These are phyloP conservation scores for Saraca asoca DNA, from an alignment of 331 rosid genomes.

Conservation along the genomic window DNA sequence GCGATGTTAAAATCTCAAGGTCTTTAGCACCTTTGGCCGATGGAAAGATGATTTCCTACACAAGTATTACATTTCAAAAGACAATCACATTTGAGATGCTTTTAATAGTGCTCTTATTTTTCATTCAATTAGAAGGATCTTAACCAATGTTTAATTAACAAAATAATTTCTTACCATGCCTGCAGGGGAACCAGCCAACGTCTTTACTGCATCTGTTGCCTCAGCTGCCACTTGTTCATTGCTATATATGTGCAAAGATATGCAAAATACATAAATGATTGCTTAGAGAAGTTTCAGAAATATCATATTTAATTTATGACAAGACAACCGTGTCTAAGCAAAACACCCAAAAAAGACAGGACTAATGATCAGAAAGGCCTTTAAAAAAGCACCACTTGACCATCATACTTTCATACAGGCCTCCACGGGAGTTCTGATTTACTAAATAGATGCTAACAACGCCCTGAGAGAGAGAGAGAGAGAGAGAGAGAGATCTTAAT, in stretches of 20 bases:
- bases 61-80: slow-evolving; percentile 25
- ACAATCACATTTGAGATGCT: slow-evolving; percentile 16
- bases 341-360: neutral
- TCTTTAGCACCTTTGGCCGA: slow-evolving; percentile 57
- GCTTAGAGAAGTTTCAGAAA: slow-evolving; percentile 14
- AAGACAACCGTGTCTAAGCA: slow-evolving; percentile 14
- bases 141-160: slow-evolving; percentile 16
- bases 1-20: slow-evolving; percentile 58
- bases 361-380: slow-evolving; percentile 14
- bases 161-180: slow-evolving; percentile 63
- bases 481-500: no score
- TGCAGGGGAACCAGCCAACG: slow-evolving; percentile 63
- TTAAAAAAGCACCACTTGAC: slow-evolving; percentile 4
- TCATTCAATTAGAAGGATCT: slow-evolving; percentile 27
- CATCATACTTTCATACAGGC: neutral
- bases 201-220: slow-evolving; percentile 68
- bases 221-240: slow-evolving; percentile 73
- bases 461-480: no score
- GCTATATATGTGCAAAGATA: slow-evolving; percentile 42
- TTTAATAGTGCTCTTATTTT: slow-evolving; percentile 17
- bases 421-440: slow-evolving; percentile 3
- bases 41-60: slow-evolving; percentile 78
- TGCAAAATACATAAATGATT: slow-evolving; percentile 8
- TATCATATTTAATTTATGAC: neutral
- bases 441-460: neutral